Evolutionary conservation across 2,329 filamentous ascomycete species (phyloP).

Genomic region (Ophiostoma angusticollis): DNA sequence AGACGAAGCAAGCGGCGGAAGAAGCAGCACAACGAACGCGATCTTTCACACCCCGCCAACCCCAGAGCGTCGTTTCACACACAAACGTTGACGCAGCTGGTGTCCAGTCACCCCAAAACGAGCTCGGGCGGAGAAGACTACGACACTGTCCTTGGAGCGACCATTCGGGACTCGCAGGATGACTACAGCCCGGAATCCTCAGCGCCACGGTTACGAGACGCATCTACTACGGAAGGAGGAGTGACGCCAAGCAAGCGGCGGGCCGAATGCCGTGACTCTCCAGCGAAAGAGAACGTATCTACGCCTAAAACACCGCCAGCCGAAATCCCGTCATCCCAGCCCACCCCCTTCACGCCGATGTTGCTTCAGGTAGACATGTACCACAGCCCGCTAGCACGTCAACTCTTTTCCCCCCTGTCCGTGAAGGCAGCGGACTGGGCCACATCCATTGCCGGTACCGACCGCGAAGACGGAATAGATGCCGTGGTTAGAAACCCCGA

Average conservation of each 20-base stretch:
- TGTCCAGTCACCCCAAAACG: conserved; percentile 10
- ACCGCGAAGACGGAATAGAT: too few species aligned
- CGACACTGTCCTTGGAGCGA: conserved; percentile 1
- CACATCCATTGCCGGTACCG: background rate
- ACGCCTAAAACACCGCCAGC: conserved; percentile 11
- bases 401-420: conserved; percentile 4
- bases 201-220: background rate
- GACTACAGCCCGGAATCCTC: conserved; percentile 10
- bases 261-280: too few species aligned
- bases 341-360: conserved; percentile 29
- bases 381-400: conserved; percentile 14
- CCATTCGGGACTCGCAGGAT: conserved; percentile 13
- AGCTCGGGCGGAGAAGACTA: conserved; percentile 8
- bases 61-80: conserved; percentile 20
- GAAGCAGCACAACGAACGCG: background rate
- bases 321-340: conserved; percentile 34
- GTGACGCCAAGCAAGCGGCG: too few species aligned
- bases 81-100: conserved; percentile 23
- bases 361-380: conserved; percentile 29
- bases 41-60: background rate
- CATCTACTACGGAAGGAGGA: too few species aligned
- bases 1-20: conserved; percentile 11
- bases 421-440: background rate
- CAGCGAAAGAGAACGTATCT: background rate
- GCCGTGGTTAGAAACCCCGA: too few species aligned